Base-by-base conservation (phyloP, 352 stramenopile species). In the Halophytophthora batemanensis region DNA sequence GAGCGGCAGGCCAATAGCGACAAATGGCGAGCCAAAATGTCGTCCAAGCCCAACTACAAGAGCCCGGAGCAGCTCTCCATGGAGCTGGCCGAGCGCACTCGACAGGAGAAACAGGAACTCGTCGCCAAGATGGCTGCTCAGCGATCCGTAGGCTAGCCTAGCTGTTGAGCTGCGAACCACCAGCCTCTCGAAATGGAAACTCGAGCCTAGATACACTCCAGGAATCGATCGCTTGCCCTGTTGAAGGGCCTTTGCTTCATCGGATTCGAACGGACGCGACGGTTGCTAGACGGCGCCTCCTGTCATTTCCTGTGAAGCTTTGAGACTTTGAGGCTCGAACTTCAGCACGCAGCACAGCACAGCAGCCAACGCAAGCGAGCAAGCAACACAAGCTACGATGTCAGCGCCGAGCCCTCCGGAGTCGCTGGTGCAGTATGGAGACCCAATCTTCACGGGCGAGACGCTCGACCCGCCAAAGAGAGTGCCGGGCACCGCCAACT, bases 391-490 rank as follows among this genome's bases (percentile, higher is more conserved):
- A 8, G n/a, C 33, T 40, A 56, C 13, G 11, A 88, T 88, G 79
- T 47, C 75, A n/a, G 61, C 67, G 6, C 82, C 80, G 3, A 75
- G 52, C 21, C 84, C 80, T 38, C 90, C 90, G 33, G 82, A 96
- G 66, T 96, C 77, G 25, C 74, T 97, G 8, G 77, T 97, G 53
- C 87, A 88, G 41, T 96, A 91, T 64, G 79, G 88, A 18, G 82
- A 91, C 29, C 86, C 90, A 23, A 93, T 97, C 61, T 97, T 96
- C 64, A 94, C 84, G 10, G 90, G 87, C 8, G 81, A 96, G 56
- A 79, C 69, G 14, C 56, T 83, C 6, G 78, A 86, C 29, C 68
- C 75, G 21, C 54, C 59, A n/a, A 88, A 82, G 59, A 82, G 74
- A 41, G 52, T 51, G 14, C 49, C 43, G 22, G 41, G 48, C 39